These are phyloP conservation scores for Lipomyces yamadae DNA, from an alignment of 805 yeast species.

Conservation along the genomic window DNA sequence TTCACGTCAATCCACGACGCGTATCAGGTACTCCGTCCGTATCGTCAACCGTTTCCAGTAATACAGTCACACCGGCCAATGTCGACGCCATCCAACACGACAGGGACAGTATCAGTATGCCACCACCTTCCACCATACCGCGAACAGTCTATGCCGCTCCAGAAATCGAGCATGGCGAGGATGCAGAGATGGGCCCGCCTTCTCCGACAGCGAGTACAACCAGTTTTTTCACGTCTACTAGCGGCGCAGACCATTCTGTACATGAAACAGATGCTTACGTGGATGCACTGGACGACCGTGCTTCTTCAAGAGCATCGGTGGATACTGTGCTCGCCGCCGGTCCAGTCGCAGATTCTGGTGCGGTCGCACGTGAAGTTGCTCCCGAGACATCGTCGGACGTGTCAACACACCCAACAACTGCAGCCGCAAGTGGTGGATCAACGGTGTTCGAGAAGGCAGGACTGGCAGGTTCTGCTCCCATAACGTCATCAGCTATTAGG, in stretches of 20 bases:
- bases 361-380: not conserved
- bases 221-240: constrained; percentile 26
- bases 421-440: not conserved
- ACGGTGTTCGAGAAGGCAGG: not conserved
- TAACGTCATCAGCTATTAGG: constrained; percentile 4
- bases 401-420: not conserved
- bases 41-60: constrained; percentile 13
- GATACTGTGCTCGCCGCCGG: constrained; percentile 25
- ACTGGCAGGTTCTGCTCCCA: constrained; percentile 7
- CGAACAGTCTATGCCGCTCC: constrained; percentile 11
- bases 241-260: constrained; percentile 6
- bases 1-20: constrained; percentile 31
- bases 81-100: not conserved
- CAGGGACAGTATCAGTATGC: constrained; percentile 16
- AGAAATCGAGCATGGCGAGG: not conserved
- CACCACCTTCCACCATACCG: constrained; percentile 19
- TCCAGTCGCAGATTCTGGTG: constrained; percentile 8
- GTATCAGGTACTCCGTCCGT: constrained; percentile 31
- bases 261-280: constrained; percentile 21
- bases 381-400: not conserved
- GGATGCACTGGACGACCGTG: constrained; percentile 19
- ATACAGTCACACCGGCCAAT: constrained; percentile 17
- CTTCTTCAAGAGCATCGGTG: constrained; percentile 15
- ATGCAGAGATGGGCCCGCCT: constrained; percentile 1
- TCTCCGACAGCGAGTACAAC: constrained; percentile 34